Evolutionary conservation across 257 asterid genomes (phyloP).

Genomic region (Jacaranda copaia): DNA sequence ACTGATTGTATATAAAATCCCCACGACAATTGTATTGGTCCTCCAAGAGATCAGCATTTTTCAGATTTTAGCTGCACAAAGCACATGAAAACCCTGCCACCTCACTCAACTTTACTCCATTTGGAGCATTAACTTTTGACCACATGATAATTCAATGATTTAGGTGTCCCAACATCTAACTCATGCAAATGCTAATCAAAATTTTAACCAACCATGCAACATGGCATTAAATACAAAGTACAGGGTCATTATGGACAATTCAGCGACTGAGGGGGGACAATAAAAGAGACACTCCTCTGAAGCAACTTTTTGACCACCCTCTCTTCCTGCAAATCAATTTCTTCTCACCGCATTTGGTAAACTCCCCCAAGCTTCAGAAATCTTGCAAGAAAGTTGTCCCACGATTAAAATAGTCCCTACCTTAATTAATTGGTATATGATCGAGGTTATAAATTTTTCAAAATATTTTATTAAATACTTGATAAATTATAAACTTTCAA

Average conservation of each 20-base stretch:
- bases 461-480: too few species aligned
- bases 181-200: constrained; percentile 38
- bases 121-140: constrained; percentile 24
- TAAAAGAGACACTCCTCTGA: constrained; percentile 32
- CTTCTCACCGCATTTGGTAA: constrained; percentile 44
- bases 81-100: constrained; percentile 40
- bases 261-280: constrained; percentile 6
- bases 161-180: constrained; percentile 33
- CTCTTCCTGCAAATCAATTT: not conserved
- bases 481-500: too few species aligned
- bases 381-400: constrained; percentile 21
- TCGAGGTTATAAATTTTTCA: too few species aligned
- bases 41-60: constrained; percentile 2
- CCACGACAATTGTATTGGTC: constrained; percentile 13
- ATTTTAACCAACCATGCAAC: constrained; percentile 41
- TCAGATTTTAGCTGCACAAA: constrained; percentile 28
- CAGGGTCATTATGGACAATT: constrained; percentile 40
- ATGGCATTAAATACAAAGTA: constrained; percentile 32
- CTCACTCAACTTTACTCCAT: constrained; percentile 27
- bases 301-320: constrained; percentile 41
- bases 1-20: too few species aligned
- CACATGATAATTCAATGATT: constrained; percentile 39
- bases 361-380: constrained; percentile 25
- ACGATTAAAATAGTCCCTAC: not conserved
- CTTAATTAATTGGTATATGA: not conserved